Conservation (phyloP, 2,329 filamentous ascomycete species). For the Fusarium verrucosum region DNA sequence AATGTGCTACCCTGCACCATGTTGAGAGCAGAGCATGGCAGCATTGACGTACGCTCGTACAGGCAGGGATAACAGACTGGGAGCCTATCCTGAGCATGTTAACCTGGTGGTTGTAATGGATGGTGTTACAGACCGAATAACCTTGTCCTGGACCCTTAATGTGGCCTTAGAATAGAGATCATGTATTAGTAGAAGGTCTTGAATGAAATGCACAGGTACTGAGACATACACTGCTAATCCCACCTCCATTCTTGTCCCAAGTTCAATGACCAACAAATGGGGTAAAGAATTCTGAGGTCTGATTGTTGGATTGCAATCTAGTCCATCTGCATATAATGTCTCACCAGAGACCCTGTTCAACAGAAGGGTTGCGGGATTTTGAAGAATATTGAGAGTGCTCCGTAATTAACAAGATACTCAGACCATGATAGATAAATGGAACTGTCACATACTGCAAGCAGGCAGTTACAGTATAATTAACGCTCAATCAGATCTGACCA, state of each 20-base stretch:
- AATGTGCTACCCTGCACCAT: conserved; percentile 25
- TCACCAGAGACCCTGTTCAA: conserved; percentile 7
- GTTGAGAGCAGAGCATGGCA: conserved; percentile 1
- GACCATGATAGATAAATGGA: not conserved
- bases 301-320: conserved; percentile 10
- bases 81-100: not conserved
- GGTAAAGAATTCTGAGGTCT: not conserved
- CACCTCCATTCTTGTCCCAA: not conserved
- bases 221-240: conserved; percentile 7
- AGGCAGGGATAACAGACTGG: not conserved
- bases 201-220: conserved; percentile 16
- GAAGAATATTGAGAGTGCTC: not conserved
- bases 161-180: not conserved
- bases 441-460: not conserved
- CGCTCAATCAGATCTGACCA: conserved; percentile 7
- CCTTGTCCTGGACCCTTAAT: conserved; percentile 1
- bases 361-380: conserved; percentile 31
- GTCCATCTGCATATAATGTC: not conserved
- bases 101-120: not conserved
- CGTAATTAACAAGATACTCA: not conserved
- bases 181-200: conserved; percentile 4
- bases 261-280: not conserved
- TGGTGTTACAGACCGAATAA: not conserved
- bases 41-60: not conserved
- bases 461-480: not conserved